A percentile compares a stretch with the other conserved stretches of the same genome.
phyloP scores from a whole-genome alignment of 2,329 filamentous ascomycete species.

The Aureobasidium pullulans region DNA sequence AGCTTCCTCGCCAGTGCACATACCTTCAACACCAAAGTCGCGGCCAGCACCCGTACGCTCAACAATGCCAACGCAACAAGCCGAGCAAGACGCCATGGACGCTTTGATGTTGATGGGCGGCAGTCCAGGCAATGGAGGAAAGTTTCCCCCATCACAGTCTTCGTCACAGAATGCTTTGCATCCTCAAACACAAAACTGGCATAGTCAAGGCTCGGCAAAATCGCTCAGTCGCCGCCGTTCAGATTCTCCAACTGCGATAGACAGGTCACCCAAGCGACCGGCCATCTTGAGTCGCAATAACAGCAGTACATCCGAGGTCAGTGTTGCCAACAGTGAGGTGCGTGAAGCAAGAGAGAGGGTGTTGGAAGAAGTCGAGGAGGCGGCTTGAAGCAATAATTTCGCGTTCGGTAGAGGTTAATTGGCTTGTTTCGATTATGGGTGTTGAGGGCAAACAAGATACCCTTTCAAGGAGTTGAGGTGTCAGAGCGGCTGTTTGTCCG shows the following conservation, averaged over 20 bases:
- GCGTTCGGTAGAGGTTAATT: not conserved
- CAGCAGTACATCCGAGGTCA: conserved; percentile 7
- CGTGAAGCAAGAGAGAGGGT: conserved; percentile 9
- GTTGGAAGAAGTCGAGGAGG: conserved; percentile 9
- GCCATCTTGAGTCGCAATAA: not conserved
- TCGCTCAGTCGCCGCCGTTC: not conserved
- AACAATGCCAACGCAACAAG: conserved; percentile 59
- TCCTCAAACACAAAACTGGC: not conserved
- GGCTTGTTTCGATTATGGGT: not conserved
- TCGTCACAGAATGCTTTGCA: not conserved
- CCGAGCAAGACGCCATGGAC: conserved; percentile 74
- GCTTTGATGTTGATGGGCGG: conserved; percentile 70
- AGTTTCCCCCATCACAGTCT: conserved; percentile 2
- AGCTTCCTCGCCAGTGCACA: conserved; percentile 17
- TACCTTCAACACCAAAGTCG: conserved; percentile 24
- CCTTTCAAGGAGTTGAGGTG: conserved; percentile 1
- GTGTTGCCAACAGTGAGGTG: not conserved
- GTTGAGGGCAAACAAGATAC: conserved; percentile 5
- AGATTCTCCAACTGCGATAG: not conserved
- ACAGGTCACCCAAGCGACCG: not conserved
- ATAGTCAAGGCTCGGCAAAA: not conserved
- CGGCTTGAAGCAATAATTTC: not conserved
- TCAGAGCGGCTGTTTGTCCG: not conserved
- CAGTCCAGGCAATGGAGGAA: not conserved
- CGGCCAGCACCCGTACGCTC: conserved; percentile 53